Evolutionary conservation across 148 eudicot genomes (phyloP), one percentile per base, ranked within the genome.

Genomic region (Pharnaceum exiguum): DNA sequence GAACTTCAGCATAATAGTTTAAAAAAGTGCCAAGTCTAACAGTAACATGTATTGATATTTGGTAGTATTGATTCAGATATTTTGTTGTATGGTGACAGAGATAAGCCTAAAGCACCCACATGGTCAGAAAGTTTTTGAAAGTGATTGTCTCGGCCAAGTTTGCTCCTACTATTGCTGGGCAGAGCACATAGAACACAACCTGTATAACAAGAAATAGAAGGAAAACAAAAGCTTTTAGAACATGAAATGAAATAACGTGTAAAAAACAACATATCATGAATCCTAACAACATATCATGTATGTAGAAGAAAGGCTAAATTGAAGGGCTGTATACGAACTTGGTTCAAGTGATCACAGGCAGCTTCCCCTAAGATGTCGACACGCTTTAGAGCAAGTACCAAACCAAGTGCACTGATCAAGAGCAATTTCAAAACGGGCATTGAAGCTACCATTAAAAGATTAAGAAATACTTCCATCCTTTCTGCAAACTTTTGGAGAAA

Each of bases 401-500:
- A 69, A 2, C 83, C 83, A 26, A 72, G 53, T 3, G 67, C 71
- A 46, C 77, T 75, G 1, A 79, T 45, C 66, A 79, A 58, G 10
- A 79, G 75, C 35, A 79, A 72, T 38, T 79, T 69, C 37, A 72
- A 18, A 30, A 79, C 80, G 10, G 83, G 80, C 52, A 71, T 60
- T 50, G 75, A 56, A 16, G 83, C 74, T 18, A 66, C 66, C 36
- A 58, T 16, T 16, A 79, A 71, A 9, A 79, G 70, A 48, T 79
- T n/a, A n/a, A n/a, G n/a, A n/a, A n/a, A 54, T 16, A 75, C 2
- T 8, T 75, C 37, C 43, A 72, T 67, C 83, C 63, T 71, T 51
- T 31, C 5, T 31, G 0, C 18, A 8, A n/a, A 7, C n/a, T n/a
- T 35, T 12, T 35, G 8, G 7, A 7, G 8, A 7, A 6, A 7